Evolutionary conservation across 148 eudicot species (phyloP), one percentile per base, ranked within the genome.

Genomic region (Diospyros lotus): DNA sequence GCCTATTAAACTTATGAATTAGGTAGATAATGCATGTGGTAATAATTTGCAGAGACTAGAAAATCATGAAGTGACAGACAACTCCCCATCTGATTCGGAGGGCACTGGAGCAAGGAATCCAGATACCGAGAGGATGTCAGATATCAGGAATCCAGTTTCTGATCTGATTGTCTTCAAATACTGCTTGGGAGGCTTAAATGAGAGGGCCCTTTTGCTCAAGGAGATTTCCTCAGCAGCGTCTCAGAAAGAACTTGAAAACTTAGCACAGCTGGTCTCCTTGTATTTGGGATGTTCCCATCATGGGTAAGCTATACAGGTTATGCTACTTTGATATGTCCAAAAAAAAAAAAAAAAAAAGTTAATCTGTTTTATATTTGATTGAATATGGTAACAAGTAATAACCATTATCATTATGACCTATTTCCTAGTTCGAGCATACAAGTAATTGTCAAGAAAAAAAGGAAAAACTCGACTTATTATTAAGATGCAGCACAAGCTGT

Each of bases 241-340:
- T 14, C 87, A 83, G 75, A 76, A 84, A 70, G 91, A 88, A 53
- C 82, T 91, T n/a, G 70, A 46, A 9, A 82, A 85, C 69, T 87
- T 96, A 80, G 98, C 93, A 5, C 84, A 84, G 75, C 92, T 88
- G 80, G 91, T 96, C 68, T 86, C 93, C 41, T 70, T 87, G 58
- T 91, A 82, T 70, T 82, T 93, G 51, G 96, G 99, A 71, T 96
- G 99, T 82, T 80, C 80, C 68, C 99, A 93, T 82, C 99, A 96
- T 80, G 81, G 98, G 99, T 96, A 89, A 75, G 73, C 63, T 61
- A 69, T 53, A 42, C n/a, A 58, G 12, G 41, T 59, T 67, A 45
- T 76, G 59, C 67, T 39, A 56, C 39, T 68, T 17, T 61, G 41
- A 38, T 45, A 58, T 45, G 50, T 12, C 5, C 15, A 55, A n/a